Evolutionary conservation across 495 filamentous ascomycete species (phyloP), one percentile per base, ranked within the genome.

Genomic region (Pyrenula massariospora): DNA sequence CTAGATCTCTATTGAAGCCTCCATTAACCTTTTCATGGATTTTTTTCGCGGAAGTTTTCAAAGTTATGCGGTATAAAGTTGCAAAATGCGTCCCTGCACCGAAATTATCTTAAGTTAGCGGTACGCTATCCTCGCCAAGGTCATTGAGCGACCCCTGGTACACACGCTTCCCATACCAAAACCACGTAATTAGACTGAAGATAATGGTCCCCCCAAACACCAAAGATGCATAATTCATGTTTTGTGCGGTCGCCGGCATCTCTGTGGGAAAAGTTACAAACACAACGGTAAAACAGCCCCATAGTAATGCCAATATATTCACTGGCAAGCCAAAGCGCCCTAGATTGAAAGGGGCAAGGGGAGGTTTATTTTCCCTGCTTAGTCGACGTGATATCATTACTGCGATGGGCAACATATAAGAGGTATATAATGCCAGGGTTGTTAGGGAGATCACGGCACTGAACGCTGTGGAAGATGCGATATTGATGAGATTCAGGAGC

Each of bases 401-500:
- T 25, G 55, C 59, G 53, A 74, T 72, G 20, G 66, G 69, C 42
- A 77, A 62, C 12, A 74, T 62, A 48, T 77, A 78, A 19, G 76
- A 70, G 23, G 64, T 63, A 22, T 75, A 62, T 24, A 79, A 58
- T 1, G 74, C 71, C 19, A 61, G 67, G 2, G 72, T 66, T 8
- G 66, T 63, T 1, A 80, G 62, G 3, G 76, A 79, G 48, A 76
- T 65, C 25, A 84, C 72, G 25, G 75, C 75, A 61, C 80, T 77
- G 61, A 85, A 75, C 3, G 80, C 82, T 2, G 73, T 69, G 1
- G 69, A 57, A 0, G 77, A 81, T 22, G 79, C 82, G 56, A 86
- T 74, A 59, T 81, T 82, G 65, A 86, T 83, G 24, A 83, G 66
- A 0, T 76, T 76, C 2, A 84, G 59, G 31, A 83, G 64, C 8